Evolutionary conservation across 371 early-diverging fungal species (phyloP).

Genomic region (Mucor saturninus): DNA sequence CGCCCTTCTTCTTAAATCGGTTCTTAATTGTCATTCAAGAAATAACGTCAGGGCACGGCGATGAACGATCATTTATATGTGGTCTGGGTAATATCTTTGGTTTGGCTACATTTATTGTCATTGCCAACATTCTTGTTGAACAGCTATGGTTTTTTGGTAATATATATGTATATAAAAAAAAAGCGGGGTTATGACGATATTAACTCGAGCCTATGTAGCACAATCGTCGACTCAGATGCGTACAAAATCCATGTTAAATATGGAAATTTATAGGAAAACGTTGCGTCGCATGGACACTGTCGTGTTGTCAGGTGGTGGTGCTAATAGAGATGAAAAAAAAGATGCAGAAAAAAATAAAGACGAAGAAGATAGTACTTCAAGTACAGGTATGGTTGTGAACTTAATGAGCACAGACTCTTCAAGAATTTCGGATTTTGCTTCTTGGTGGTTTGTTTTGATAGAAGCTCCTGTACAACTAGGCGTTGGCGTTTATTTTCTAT

Average conservation of each 20-base stretch:
- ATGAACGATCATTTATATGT: conserved; percentile 26
- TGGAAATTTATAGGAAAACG: conserved; percentile 63
- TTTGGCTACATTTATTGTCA: conserved; percentile 34
- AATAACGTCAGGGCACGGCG: conserved; percentile 18
- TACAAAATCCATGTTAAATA: conserved; percentile 51
- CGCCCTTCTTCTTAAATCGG: conserved; percentile 41
- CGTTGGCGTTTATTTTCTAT: too few relatives aligned
- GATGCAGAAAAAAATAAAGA: conserved; percentile 18
- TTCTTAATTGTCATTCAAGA: conserved; percentile 38
- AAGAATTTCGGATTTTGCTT: conserved; percentile 63
- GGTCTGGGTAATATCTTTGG: conserved; percentile 48
- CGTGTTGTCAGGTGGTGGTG: conserved; percentile 23
- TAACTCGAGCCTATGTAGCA: conserved; percentile 18
- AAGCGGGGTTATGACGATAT: background rate
- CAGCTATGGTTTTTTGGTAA: conserved; percentile 57
- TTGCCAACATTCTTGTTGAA: conserved; percentile 38
- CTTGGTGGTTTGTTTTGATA: conserved; percentile 58
- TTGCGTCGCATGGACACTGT: conserved; percentile 38
- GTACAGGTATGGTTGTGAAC: conserved; percentile 80
- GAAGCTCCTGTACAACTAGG: conserved; percentile 6
- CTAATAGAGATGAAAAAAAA: conserved; percentile 16
- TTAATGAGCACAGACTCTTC: conserved; percentile 86
- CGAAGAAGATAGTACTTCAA: conserved; percentile 21
- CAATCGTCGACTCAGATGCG: conserved; percentile 47
- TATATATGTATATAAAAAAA: background rate